phyloP scores from a whole-genome alignment of 2,329 filamentous ascomycete genomes.

The Cercospora berteroae region DNA sequence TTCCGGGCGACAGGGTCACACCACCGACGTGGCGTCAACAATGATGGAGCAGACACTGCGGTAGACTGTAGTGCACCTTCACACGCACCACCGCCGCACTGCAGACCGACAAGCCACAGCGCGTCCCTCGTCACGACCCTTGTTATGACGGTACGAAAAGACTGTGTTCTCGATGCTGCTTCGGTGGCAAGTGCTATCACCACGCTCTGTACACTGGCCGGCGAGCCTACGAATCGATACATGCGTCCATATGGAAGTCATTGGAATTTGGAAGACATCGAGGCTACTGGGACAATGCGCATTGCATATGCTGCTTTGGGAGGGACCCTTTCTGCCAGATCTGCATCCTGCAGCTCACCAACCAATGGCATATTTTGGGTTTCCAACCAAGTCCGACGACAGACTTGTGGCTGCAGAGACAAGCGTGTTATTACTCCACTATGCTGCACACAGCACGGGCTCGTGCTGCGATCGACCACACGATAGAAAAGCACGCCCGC shows the following conservation, averaged over 20 bases:
- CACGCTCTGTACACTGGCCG: not conserved
- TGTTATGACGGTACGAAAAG: not conserved
- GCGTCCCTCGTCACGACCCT: not conserved
- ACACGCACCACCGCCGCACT: not conserved
- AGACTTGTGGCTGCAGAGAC: slow-evolving; percentile 8
- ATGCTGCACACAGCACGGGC: slow-evolving; percentile 5
- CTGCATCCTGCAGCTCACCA: slow-evolving; percentile 10
- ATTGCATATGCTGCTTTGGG: slow-evolving; percentile 13
- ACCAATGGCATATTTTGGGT: slow-evolving; percentile 10
- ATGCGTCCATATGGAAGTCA: not conserved
- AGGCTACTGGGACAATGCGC: not conserved
- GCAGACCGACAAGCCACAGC: slow-evolving; percentile 2
- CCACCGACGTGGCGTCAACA: not conserved
- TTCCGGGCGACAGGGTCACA: not conserved
- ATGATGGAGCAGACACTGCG: not conserved
- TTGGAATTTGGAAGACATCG: not conserved
- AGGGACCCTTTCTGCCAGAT: not conserved
- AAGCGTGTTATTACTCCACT: slow-evolving; percentile 7
- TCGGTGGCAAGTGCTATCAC: not conserved
- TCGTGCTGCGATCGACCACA: slow-evolving; percentile 11
- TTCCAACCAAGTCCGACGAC: slow-evolving; percentile 8
- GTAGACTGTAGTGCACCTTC: not conserved
- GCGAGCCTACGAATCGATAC: not conserved
- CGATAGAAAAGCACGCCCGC: slow-evolving; percentile 5
- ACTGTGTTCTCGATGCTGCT: not conserved